Conservation (phyloP, 2,329 filamentous ascomycete species). For the Colletotrichum nymphaeae region DNA sequence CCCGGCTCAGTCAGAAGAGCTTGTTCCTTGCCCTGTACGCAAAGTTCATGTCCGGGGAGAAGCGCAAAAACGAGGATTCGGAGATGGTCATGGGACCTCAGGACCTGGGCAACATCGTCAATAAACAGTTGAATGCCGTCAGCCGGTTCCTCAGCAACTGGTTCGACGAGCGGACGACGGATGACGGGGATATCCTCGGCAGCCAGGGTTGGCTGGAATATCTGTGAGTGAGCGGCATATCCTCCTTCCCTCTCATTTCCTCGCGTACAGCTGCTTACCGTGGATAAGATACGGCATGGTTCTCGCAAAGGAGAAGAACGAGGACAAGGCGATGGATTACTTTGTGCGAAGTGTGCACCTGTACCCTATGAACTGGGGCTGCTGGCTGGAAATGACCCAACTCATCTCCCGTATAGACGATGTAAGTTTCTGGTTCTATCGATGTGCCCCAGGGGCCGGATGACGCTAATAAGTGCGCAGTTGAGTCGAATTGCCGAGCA, state of each 20-base stretch:
- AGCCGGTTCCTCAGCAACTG: constrained; percentile 82
- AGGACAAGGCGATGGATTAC: constrained; percentile 84
- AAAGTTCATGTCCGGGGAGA: constrained; percentile 93
- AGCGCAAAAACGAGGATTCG: constrained; percentile 94
- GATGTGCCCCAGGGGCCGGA: not conserved
- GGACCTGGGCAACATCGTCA: constrained; percentile 85
- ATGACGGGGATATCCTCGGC: constrained; percentile 68
- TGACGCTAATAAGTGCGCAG: constrained; percentile 56
- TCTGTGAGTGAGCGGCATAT: constrained; percentile 57
- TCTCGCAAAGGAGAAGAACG: constrained; percentile 90
- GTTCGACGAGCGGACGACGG: constrained; percentile 74
- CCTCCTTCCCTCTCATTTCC: not conserved
- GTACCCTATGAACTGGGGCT: constrained; percentile 96
- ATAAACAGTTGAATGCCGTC: constrained; percentile 85
- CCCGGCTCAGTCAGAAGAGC: constrained; percentile 85
- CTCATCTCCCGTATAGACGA: constrained; percentile 85
- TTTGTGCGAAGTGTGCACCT: constrained; percentile 89
- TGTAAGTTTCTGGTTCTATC: constrained; percentile 61
- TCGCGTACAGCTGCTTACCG: constrained; percentile 25
- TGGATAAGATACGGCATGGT: constrained; percentile 81
- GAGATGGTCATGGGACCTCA: constrained; percentile 97
- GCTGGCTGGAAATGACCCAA: constrained; percentile 91
- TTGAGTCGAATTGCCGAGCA: constrained; percentile 77
- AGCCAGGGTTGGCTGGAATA: constrained; percentile 96
- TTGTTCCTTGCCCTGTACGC: constrained; percentile 93